Conservation (phyloP, 257 asterid species). For the Striga asiatica region DNA sequence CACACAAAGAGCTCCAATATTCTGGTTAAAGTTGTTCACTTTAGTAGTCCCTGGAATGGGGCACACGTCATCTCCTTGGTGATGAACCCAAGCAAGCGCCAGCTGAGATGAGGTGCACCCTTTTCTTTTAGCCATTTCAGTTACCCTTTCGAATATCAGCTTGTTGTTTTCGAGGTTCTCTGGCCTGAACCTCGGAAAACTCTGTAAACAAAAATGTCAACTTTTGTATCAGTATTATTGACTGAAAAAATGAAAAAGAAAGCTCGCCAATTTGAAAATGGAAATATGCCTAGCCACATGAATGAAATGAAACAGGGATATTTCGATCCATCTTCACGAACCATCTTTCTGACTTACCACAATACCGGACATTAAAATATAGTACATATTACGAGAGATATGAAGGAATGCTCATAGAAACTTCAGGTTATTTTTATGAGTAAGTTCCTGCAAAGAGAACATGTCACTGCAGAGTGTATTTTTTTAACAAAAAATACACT, state of each 20-base stretch:
- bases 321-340: too few species aligned
- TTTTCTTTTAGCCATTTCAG: conserved; percentile 31
- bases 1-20: conserved; percentile 25
- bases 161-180: conserved; percentile 34
- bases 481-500: too few species aligned
- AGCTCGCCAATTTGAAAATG: too few species aligned
- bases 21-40: conserved; percentile 27
- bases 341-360: too few species aligned
- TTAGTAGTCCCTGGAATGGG: conserved; percentile 52
- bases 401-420: too few species aligned
- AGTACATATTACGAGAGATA: too few species aligned
- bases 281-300: too few species aligned
- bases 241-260: neutral
- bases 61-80: conserved; percentile 33
- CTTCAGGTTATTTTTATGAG: too few species aligned
- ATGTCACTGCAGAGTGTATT: too few species aligned
- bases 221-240: neutral
- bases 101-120: conserved; percentile 41
- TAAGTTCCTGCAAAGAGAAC: too few species aligned
- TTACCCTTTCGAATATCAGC: conserved; percentile 21
- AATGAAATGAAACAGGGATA: too few species aligned
- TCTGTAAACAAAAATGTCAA: conserved; percentile 3
- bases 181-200: conserved; percentile 27
- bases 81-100: conserved; percentile 47
- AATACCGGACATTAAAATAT: too few species aligned